Percentiles rank a stretch among this genome's conserved stretches.
Conservation (phyloP, 352 stramenopile genomes). For the Pythium phragmitis region DNA sequence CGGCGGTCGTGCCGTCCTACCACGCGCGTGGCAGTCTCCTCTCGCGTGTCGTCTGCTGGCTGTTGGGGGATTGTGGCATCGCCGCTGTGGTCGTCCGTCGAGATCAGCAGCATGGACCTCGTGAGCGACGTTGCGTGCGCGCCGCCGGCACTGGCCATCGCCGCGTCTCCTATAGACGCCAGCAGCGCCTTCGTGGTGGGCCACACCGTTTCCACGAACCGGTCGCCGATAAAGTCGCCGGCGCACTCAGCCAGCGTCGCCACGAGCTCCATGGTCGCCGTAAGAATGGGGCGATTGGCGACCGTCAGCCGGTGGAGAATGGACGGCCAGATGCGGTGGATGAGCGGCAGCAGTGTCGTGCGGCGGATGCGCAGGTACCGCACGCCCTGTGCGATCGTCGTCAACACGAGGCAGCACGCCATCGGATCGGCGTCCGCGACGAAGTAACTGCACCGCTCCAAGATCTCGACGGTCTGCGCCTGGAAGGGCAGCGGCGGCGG, state of each 20-base stretch:
- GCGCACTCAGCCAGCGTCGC: constrained; percentile 49
- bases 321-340: constrained; percentile 74
- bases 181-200: constrained; percentile 51
- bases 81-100: constrained; percentile 4
- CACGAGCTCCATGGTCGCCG: constrained; percentile 50
- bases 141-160: not conserved
- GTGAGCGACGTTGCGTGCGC: constrained; percentile 53
- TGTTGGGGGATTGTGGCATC: not conserved
- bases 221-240: constrained; percentile 77
- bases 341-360: constrained; percentile 67
- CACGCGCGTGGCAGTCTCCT: not conserved
- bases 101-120: constrained; percentile 65
- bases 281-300: constrained; percentile 63
- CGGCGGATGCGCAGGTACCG: constrained; percentile 38
- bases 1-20: constrained; percentile 9
- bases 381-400: constrained; percentile 65
- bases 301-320: constrained; percentile 58
- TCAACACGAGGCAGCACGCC: constrained; percentile 71
- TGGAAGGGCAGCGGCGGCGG: constrained; percentile 36
- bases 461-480: constrained; percentile 62
- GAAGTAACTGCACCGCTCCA: constrained; percentile 80
- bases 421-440: constrained; percentile 64
- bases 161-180: constrained; percentile 31
- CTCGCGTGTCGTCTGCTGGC: not conserved
- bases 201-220: constrained; percentile 83